Conservation (phyloP, 805 yeast species). For the Yarrowia phangngaensis region DNA sequence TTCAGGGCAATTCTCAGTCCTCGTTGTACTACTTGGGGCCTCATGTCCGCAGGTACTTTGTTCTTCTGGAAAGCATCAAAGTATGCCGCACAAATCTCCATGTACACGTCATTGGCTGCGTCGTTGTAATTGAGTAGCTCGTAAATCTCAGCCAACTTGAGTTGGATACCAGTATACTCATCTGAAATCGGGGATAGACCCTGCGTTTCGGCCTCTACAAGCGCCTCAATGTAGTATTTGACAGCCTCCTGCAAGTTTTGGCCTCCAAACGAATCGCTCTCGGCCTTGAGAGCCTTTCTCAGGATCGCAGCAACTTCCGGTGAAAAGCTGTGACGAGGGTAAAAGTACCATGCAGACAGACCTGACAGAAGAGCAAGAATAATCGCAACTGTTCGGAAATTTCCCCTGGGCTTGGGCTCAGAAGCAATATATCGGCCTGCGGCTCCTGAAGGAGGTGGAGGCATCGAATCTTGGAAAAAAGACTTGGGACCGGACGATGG, state of each 20-base stretch:
- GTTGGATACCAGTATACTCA: constrained; percentile 85
- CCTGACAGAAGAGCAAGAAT: constrained; percentile 1
- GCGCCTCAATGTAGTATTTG: constrained; percentile 67
- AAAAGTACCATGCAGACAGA: neutral
- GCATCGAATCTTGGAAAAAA: constrained; percentile 4
- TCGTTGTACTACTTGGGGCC: constrained; percentile 62
- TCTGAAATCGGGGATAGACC: constrained; percentile 59
- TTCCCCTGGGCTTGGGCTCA: neutral
- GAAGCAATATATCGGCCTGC: constrained; percentile 1
- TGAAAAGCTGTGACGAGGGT: constrained; percentile 44
- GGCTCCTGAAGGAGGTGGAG: constrained; percentile 21
- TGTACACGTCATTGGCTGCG: constrained; percentile 64
- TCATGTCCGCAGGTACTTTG: constrained; percentile 40
- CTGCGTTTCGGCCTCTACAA: constrained; percentile 56
- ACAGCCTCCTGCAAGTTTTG: constrained; percentile 66
- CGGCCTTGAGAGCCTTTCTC: constrained; percentile 79
- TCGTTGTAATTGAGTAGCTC: constrained; percentile 59
- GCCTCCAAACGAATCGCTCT: constrained; percentile 57
- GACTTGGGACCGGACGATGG: constrained; percentile 8
- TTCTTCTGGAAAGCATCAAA: constrained; percentile 48
- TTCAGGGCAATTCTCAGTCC: constrained; percentile 68
- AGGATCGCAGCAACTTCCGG: constrained; percentile 64
- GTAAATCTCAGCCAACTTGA: constrained; percentile 83
- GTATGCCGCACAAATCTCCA: constrained; percentile 60
- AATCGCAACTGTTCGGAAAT: neutral